Base-by-base conservation (phyloP, 805 yeast genomes). In the Scheffersomyces amazonensis region DNA sequence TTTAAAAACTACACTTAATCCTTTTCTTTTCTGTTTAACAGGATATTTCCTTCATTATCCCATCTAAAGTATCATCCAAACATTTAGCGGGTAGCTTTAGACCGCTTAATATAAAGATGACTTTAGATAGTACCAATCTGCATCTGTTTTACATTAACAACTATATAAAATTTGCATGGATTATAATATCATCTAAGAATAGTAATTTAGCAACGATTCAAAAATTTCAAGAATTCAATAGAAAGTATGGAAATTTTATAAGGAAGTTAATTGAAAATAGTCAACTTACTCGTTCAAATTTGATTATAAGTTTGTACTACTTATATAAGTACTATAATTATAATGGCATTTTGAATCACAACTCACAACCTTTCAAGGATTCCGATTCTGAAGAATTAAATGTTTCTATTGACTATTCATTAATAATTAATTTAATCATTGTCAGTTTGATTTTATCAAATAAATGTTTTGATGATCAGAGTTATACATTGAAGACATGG, bases 401-500 rank as follows among this genome's bases (percentile, higher is more conserved):
- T 22, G 43, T 35, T 31, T 35, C 32, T 40, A 39, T 32, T 11
- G 42, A 43, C 10, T 45, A 42, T 32, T 39, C 47, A 4, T 43
- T 56, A 37, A 32, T 47, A 9, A 48, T 50, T 7, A 57, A 61
- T 36, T 32, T 60, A 13, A 43, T 61, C 3, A 37, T 60, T 7
- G 50, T 47, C 20, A 46, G 63, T 13, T 42, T 63, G 11, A 47
- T 63, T 2, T 50, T 63, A 18, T 50, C 66, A 21, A 63, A 75
- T 52, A 75, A 75, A 51, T 56, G 69, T 16, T 62, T 56, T 41
- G 76, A 75, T 49, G 80, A 75, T 46, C 76, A 70, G 36, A 66
- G 72, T 30, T 75, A 72, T 43, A 72, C 78, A 2, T 57, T 71
- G 47, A 73, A 73, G 44, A 75, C 80, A 17, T 71, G 80, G 80